phyloP scores from a whole-genome alignment of 805 yeast genomes.

The Cephaloascus fragrans region DNA sequence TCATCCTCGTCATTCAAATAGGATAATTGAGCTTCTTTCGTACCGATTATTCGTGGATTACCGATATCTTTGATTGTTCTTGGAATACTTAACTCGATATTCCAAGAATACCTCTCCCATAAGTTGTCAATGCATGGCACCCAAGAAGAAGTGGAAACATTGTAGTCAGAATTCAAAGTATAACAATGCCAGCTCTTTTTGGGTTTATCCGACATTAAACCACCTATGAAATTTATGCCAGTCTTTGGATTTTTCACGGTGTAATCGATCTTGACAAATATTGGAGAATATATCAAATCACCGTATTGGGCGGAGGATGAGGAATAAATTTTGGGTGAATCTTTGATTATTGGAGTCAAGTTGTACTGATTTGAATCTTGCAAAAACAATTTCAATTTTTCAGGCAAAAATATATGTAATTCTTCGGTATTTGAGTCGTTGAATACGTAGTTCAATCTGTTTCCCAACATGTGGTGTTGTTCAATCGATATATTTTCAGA shows the following conservation, averaged over 20 bases:
- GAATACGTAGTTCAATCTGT: slow-evolving; percentile 41
- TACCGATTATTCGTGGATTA: slow-evolving; percentile 31
- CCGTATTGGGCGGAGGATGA: not conserved
- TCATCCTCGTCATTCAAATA: slow-evolving; percentile 31
- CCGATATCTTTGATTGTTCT: slow-evolving; percentile 69
- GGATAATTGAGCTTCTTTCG: slow-evolving; percentile 11
- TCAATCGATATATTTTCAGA: slow-evolving; percentile 29
- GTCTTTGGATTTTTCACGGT: slow-evolving; percentile 52
- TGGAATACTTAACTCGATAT: slow-evolving; percentile 77
- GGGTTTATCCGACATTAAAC: slow-evolving; percentile 34
- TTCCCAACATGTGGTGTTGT: slow-evolving; percentile 52
- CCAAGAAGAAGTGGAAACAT: slow-evolving; percentile 90
- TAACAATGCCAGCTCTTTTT: slow-evolving; percentile 69
- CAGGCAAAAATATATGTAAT: slow-evolving; percentile 53
- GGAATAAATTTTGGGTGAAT: not conserved
- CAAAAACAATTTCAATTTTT: slow-evolving; percentile 48
- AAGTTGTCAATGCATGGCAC: slow-evolving; percentile 89
- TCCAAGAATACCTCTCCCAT: slow-evolving; percentile 90
- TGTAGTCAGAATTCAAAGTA: slow-evolving; percentile 70
- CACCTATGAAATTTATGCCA: slow-evolving; percentile 72
- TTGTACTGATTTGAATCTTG: slow-evolving; percentile 34
- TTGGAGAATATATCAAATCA: slow-evolving; percentile 45
- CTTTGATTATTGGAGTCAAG: not conserved
- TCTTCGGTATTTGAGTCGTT: slow-evolving; percentile 57
- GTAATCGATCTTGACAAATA: slow-evolving; percentile 62